phyloP scores from a whole-genome alignment of 306 rosid genomes.

The Cajanus cajan region DNA sequence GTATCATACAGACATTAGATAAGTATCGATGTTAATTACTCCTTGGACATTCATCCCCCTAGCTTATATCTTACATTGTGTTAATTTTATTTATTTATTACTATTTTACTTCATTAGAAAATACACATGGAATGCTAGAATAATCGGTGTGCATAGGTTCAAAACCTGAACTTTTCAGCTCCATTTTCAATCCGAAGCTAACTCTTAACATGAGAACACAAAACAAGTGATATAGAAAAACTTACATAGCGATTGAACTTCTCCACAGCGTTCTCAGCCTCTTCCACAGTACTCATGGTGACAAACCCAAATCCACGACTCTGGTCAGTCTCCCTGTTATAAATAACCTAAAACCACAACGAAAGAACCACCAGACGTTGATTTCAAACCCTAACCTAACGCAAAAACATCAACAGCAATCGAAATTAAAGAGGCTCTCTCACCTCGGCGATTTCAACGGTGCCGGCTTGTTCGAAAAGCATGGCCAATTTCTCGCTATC shows the following conservation, averaged over 20 bases:
- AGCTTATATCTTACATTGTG: neutral
- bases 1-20: neutral
- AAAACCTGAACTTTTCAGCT: neutral
- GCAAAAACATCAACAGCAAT: neutral
- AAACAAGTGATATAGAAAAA: neutral
- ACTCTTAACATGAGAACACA: neutral
- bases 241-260: conserved; percentile 71
- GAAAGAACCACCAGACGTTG: neutral
- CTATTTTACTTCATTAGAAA: no score
- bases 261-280: conserved; percentile 81
- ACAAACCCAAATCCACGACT: conserved; percentile 98
- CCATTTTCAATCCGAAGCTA: neutral
- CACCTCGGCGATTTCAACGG: conserved; percentile 92
- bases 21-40: neutral
- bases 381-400: neutral
- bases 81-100: neutral
- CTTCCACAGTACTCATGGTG: conserved; percentile 88
- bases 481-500: conserved; percentile 75
- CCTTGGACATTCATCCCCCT: neutral
- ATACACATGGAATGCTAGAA: neutral
- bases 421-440: neutral
- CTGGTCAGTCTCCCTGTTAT: conserved; percentile 81
- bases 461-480: conserved; percentile 78
- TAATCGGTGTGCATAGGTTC: neutral
- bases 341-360: conserved; percentile 66